These are phyloP conservation scores for Rosa multiflora DNA, from an alignment of 306 rosid genomes.

Conservation along the genomic window DNA sequence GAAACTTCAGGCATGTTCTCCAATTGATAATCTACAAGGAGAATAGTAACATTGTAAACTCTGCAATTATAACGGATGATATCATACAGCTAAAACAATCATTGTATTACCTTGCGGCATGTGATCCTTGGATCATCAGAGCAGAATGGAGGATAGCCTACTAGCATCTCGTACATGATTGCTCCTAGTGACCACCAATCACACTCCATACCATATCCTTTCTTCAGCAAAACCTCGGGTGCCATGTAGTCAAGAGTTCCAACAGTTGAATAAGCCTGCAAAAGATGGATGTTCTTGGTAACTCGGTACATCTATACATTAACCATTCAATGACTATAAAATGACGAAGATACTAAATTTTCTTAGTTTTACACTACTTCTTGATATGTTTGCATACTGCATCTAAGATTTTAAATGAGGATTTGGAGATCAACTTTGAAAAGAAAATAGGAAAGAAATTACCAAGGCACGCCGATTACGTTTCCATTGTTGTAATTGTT, in stretches of 20 bases:
- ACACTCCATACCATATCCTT: conserved; percentile 97
- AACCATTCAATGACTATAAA: neutral
- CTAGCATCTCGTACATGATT: conserved; percentile 97
- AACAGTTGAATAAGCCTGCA: conserved; percentile 94
- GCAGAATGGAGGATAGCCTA: conserved; percentile 97
- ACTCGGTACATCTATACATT: conserved; percentile 1
- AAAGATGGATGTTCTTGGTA: conserved; percentile 11
- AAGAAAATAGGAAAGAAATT: neutral
- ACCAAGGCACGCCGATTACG: conserved; percentile 98
- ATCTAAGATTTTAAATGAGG: neutral
- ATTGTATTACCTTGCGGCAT: conserved; percentile 80
- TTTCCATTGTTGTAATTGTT: conserved; percentile 88
- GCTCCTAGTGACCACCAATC: conserved; percentile 99
- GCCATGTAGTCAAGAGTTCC: conserved; percentile 99
- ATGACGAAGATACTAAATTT: neutral
- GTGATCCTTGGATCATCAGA: conserved; percentile 99
- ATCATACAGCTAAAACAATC: conserved; percentile 24
- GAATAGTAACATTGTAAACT: neutral
- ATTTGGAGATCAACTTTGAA: conserved; percentile 12
- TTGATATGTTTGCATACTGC: neutral
- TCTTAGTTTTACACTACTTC: neutral
- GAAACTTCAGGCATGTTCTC: conserved; percentile 94
- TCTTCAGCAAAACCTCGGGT: conserved; percentile 95
- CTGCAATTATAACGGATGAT: conserved; percentile 15
- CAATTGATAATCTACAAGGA: conserved; percentile 85